Conservation (phyloP, 805 yeast species). For the Vanderwaltozyma verrucispora region DNA sequence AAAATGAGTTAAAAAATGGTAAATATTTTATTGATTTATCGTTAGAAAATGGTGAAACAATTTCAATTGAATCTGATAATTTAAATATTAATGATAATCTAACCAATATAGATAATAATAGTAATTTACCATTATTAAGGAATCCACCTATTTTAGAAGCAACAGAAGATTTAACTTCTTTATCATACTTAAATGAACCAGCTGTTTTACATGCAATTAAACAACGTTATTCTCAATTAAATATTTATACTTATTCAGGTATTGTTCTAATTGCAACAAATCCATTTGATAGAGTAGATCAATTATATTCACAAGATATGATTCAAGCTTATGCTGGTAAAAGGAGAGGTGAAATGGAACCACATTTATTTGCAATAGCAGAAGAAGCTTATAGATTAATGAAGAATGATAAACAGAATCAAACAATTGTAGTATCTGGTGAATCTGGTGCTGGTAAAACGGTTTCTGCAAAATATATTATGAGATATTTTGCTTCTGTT, state of each 20-base stretch:
- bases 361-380: conserved; percentile 94
- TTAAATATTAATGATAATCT: conserved; percentile 6
- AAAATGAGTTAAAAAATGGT: conserved; percentile 31
- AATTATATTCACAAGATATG: conserved; percentile 81
- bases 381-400: conserved; percentile 95
- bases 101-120: neutral
- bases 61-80: conserved; percentile 38
- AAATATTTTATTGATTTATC: conserved; percentile 42
- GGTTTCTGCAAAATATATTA: conserved; percentile 90
- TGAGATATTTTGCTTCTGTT: conserved; percentile 95
- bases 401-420: conserved; percentile 78
- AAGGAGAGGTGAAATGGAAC: conserved; percentile 89
- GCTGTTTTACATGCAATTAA: conserved; percentile 91
- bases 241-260: conserved; percentile 92
- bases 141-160: conserved; percentile 90
- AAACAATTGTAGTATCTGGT: conserved; percentile 94
- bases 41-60: conserved; percentile 39
- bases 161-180: conserved; percentile 85
- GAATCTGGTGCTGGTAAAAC: conserved; percentile 99
- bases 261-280: conserved; percentile 93
- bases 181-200: conserved; percentile 91
- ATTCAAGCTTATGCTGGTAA: conserved; percentile 92
- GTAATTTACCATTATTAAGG: conserved; percentile 59
- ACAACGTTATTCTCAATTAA: conserved; percentile 78
- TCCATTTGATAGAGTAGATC: conserved; percentile 90